These are phyloP conservation scores for Erythrobasidium hasegawianum DNA, from an alignment of 1,284 basidiomycete genomes.

Conservation along the genomic window DNA sequence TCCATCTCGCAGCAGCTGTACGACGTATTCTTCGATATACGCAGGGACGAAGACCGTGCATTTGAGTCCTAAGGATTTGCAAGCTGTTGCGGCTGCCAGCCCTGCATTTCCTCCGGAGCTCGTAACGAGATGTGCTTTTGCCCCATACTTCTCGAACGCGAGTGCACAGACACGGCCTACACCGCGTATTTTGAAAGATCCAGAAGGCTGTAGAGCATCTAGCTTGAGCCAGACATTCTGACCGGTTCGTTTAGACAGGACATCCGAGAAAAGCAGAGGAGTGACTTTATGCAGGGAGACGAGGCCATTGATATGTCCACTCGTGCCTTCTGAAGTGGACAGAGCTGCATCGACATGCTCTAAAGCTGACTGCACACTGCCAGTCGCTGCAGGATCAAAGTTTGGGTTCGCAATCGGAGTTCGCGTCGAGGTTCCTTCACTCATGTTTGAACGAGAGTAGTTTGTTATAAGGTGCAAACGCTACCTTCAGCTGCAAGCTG, in stretches of 20 bases:
- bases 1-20: conserved; percentile 7
- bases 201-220: conserved; percentile 46
- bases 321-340: not conserved
- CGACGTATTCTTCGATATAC: conserved; percentile 25
- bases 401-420: not conserved
- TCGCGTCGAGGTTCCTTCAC: not conserved
- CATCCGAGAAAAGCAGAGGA: conserved; percentile 17
- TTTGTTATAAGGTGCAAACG: too few species aligned
- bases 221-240: conserved; percentile 47
- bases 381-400: not conserved
- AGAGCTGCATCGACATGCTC: not conserved
- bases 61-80: conserved; percentile 38
- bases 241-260: conserved; percentile 32
- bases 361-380: not conserved
- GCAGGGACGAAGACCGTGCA: conserved; percentile 46
- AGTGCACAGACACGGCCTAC: conserved; percentile 39
- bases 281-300: conserved; percentile 27
- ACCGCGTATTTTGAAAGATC: conserved; percentile 47
- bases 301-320: not conserved
- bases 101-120: conserved; percentile 49
- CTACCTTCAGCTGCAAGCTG: too few species aligned
- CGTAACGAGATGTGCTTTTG: conserved; percentile 42
- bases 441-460: too few species aligned
- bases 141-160: conserved; percentile 36
- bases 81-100: conserved; percentile 44